Conservation (phyloP, 306 rosid genomes). For the Gleditsia sinensis region DNA sequence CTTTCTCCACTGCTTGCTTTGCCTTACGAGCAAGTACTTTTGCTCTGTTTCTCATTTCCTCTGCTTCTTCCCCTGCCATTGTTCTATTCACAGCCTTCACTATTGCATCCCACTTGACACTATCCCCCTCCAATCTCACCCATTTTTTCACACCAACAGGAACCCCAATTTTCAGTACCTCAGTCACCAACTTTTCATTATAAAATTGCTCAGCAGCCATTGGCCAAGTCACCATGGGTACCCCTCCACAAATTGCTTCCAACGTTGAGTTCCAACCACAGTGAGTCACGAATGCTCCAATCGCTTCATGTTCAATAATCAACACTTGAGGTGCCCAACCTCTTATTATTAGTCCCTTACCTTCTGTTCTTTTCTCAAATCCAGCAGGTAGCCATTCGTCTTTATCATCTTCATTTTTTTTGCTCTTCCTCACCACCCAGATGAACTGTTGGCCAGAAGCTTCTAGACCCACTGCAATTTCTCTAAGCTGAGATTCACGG, state of each 20-base stretch:
- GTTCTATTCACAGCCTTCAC: neutral
- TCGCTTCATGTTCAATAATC: conserved; percentile 43
- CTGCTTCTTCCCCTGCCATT: neutral
- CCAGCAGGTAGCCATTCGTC: conserved; percentile 39
- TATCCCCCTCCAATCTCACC: neutral
- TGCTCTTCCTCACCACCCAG: conserved; percentile 44
- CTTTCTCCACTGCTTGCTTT: neutral
- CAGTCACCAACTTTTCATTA: neutral
- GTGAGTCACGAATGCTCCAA: conserved; percentile 33
- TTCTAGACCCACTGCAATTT: conserved; percentile 61
- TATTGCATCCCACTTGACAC: neutral
- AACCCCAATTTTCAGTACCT: neutral
- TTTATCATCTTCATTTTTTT: neutral
- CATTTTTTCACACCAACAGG: neutral
- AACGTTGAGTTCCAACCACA: conserved; percentile 55
- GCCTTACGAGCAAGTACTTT: neutral
- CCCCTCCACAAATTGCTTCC: neutral
- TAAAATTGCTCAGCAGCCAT: neutral
- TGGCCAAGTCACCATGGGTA: neutral
- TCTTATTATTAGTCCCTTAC: conserved; percentile 44
- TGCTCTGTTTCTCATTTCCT: neutral
- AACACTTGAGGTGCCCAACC: conserved; percentile 54
- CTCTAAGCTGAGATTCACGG: conserved; percentile 47
- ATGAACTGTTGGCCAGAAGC: conserved; percentile 50
- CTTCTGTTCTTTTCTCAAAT: conserved; percentile 49